Percentiles rank a stretch among this genome's conserved stretches.
phyloP scores from a whole-genome alignment of 164 flowering plant species.

The Umbellularia californica region DNA sequence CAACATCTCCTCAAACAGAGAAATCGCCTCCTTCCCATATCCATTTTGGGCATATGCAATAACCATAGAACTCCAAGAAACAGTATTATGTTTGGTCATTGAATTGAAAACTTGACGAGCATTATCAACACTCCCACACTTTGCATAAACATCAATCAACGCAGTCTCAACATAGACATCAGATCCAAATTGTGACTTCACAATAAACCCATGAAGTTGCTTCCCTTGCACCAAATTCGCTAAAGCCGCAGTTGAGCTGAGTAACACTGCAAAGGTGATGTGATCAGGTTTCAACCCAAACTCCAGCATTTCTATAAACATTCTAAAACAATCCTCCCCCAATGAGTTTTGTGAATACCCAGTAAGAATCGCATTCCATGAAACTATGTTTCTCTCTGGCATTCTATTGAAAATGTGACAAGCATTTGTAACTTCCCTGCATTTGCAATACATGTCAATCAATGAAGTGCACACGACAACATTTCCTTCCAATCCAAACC shows the following conservation, averaged over 20 bases:
- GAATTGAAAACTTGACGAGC: slow-evolving; percentile 10
- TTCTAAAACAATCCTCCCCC: slow-evolving; percentile 8
- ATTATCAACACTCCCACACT: slow-evolving; percentile 10
- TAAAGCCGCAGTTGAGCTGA: slow-evolving; percentile 9
- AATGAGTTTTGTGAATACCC: slow-evolving; percentile 11
- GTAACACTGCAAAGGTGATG: slow-evolving; percentile 12
- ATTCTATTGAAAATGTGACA: slow-evolving; percentile 8
- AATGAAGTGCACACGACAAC: slow-evolving; percentile 10
- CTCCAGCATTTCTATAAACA: slow-evolving; percentile 6
- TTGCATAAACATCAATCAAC: slow-evolving; percentile 10
- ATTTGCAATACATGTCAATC: slow-evolving; percentile 16
- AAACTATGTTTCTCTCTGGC: slow-evolving; percentile 8
- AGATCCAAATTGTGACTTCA: slow-evolving; percentile 5
- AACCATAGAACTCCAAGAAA: slow-evolving; percentile 13
- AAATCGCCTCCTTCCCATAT: slow-evolving; percentile 2
- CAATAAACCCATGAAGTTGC: slow-evolving; percentile 13
- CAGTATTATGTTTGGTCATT: slow-evolving; percentile 7
- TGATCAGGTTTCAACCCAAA: slow-evolving; percentile 11
- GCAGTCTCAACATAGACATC: slow-evolving; percentile 15
- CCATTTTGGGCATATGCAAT: slow-evolving; percentile 16
- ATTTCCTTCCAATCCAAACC: slow-evolving; percentile 12
- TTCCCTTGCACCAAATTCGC: slow-evolving; percentile 10
- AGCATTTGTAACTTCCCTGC: slow-evolving; percentile 8
- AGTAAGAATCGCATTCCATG: slow-evolving; percentile 14
- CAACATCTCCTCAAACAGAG: slow-evolving; percentile 8